Percentiles rank a stretch among this genome's conserved stretches.
These are phyloP conservation scores for Cordyceps cicadae DNA, from an alignment of 2,329 filamentous ascomycete genomes.

Conservation along the genomic window DNA sequence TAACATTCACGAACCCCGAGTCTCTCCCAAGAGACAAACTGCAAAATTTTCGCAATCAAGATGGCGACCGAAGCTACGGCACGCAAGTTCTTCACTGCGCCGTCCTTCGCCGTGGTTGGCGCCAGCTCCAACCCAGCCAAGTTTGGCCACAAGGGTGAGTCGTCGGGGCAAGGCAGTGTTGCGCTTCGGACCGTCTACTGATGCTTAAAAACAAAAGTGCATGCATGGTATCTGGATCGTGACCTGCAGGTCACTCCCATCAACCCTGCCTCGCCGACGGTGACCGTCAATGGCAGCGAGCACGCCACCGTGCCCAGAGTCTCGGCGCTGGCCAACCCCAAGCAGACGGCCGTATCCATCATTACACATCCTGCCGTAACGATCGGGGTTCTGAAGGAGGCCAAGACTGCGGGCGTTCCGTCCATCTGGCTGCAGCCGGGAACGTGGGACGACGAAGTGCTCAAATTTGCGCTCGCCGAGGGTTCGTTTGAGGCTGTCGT, in stretches of 20 bases:
- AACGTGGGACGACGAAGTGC: constrained; percentile 68
- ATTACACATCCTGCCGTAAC: constrained; percentile 82
- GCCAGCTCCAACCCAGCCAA: constrained; percentile 78
- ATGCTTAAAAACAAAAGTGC: constrained; percentile 47
- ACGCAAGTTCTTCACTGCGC: constrained; percentile 70
- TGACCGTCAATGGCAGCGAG: constrained; percentile 50
- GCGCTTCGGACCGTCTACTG: background rate
- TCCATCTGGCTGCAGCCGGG: constrained; percentile 89
- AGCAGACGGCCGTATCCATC: constrained; percentile 68
- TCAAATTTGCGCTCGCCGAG: constrained; percentile 57
- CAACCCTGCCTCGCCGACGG: constrained; percentile 62
- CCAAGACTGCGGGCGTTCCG: constrained; percentile 61
- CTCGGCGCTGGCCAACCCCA: constrained; percentile 54
- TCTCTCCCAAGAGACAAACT: background rate
- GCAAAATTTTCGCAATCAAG: background rate
- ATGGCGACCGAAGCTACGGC: constrained; percentile 65
- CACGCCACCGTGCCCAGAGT: constrained; percentile 61
- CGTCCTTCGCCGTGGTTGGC: constrained; percentile 79
- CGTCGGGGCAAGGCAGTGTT: background rate
- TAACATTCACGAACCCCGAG: background rate
- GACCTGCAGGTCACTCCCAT: constrained; percentile 71
- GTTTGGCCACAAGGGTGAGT: constrained; percentile 77
- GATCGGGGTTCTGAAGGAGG: constrained; percentile 64
- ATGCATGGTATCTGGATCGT: constrained; percentile 79
- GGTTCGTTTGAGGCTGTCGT: constrained; percentile 61